Conservation (phyloP, 371 early-diverging fungal species). For the Thermomucor indicae-seudaticae region DNA sequence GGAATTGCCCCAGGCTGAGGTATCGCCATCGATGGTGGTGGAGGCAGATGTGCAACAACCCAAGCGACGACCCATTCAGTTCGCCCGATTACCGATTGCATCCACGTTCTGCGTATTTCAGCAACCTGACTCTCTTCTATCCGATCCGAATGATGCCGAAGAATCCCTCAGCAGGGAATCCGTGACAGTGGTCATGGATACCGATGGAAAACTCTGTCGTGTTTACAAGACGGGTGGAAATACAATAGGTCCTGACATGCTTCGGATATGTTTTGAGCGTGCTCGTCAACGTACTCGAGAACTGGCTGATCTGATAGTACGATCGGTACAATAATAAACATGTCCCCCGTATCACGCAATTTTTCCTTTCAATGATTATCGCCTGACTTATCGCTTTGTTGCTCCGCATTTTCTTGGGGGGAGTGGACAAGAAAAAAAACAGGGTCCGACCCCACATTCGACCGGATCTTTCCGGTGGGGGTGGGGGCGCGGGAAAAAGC, state of each 20-base stretch:
- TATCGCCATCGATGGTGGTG: slow-evolving; percentile 52
- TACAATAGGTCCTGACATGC: slow-evolving; percentile 23
- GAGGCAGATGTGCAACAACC: slow-evolving; percentile 47
- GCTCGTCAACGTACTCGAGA: slow-evolving; percentile 42
- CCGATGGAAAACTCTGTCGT: slow-evolving; percentile 42
- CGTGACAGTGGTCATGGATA: slow-evolving; percentile 63
- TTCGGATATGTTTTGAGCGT: slow-evolving; percentile 40
- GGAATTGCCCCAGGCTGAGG: slow-evolving; percentile 60
- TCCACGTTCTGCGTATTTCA: slow-evolving; percentile 71
- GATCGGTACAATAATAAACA: background rate
- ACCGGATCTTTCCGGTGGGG: slow-evolving; percentile 3
- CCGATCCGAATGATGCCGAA: slow-evolving; percentile 78
- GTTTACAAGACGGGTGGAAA: slow-evolving; percentile 57
- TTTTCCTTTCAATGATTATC: no score
- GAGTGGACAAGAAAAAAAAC: background rate
- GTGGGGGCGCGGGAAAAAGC: background rate
- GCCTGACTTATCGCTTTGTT: background rate
- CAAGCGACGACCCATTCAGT: slow-evolving; percentile 35
- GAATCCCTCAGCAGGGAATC: slow-evolving; percentile 55
- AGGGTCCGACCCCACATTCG: slow-evolving; percentile 7
- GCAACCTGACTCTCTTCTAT: slow-evolving; percentile 46
- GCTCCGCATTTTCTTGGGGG: slow-evolving; percentile 3
- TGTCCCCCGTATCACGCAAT: background rate
- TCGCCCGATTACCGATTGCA: slow-evolving; percentile 56
- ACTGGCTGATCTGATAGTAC: slow-evolving; percentile 14